Base-by-base conservation (phyloP, 2,329 filamentous ascomycete species). In the Diaporthe humulicola region DNA sequence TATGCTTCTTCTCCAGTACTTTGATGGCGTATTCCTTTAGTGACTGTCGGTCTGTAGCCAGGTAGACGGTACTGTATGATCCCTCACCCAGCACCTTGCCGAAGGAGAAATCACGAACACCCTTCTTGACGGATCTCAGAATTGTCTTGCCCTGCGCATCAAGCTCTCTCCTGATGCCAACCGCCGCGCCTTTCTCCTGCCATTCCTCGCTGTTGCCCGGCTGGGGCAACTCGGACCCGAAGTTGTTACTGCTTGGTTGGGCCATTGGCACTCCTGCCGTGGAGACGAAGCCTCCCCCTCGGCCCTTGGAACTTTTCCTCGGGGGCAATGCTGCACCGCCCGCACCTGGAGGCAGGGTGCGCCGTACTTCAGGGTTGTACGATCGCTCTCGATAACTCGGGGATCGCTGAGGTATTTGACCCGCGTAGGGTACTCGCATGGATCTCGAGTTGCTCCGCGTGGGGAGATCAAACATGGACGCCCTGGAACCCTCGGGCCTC, bases 11-110 rank as follows among this genome's bases (percentile, higher is more conserved):
- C 85, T 99, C 97, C 61, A 99, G 90, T 22, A 99, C 96, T 84
- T 99, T 99, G 85, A 99, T 96, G 36, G 97, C 97, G 81, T 98
- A 98, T 83, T 99, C 96, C 80, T 98, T 98, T 74, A 97, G 87
- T 1, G 95, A 98, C 83, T 98, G 95, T 76, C 96, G 92, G 84
- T 99, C 97, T 5, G 95, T 98, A 50, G 96, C 97, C 70, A 97
- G 91, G 77, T 97, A 92, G 50, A 99, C 97, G 12, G 96, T 98
- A 81, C 96, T 98, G 89, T 99, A 99, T 8, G 97, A 99, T 36
- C 97, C 97, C 84, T 99, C 97, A 74, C 97, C 97, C 2, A 99
- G 88, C 3, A 96, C 93, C 72, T 94, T 91, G 33, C 96, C 96
- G 85, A 99, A 99, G 50, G 93, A 93, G 84, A 99, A 99, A 85